Evolutionary conservation across 495 filamentous ascomycete genomes (phyloP).

Genomic region (Hypomontagnella monticulosa): DNA sequence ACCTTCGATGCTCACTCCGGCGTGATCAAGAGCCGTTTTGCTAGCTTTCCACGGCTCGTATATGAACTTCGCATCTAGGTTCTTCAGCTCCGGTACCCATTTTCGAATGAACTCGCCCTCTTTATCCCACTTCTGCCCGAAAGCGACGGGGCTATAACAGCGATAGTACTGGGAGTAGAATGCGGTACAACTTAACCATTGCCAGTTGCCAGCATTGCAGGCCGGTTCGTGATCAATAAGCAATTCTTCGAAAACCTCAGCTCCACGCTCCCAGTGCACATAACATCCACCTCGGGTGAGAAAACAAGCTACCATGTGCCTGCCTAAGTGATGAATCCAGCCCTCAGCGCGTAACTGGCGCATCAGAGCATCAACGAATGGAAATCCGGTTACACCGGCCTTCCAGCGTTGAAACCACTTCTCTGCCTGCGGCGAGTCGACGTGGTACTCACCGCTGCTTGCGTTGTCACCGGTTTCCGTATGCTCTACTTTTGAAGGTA

Average conservation of each 20-base stretch:
- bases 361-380: constrained; percentile 80
- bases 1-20: constrained; percentile 64
- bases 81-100: constrained; percentile 69
- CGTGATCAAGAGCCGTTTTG: constrained; percentile 66
- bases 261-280: constrained; percentile 76
- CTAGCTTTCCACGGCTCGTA: constrained; percentile 79
- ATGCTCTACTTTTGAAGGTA: constrained; percentile 63
- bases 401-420: constrained; percentile 73
- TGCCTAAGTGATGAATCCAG: constrained; percentile 79
- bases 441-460: constrained; percentile 61
- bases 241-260: constrained; percentile 77
- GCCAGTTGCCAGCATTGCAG: constrained; percentile 77
- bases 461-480: constrained; percentile 43
- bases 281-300: constrained; percentile 78
- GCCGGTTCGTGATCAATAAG: constrained; percentile 76
- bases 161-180: constrained; percentile 74
- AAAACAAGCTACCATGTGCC: constrained; percentile 78
- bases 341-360: constrained; percentile 73
- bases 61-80: constrained; percentile 70
- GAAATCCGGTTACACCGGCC: constrained; percentile 71
- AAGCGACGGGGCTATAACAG: constrained; percentile 72
- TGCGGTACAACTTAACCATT: constrained; percentile 77
- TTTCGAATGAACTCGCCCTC: constrained; percentile 66
- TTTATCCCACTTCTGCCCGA: constrained; percentile 73
- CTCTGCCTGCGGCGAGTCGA: constrained; percentile 66